A percentile compares a stretch with the other conserved stretches of the same genome.
Conservation (phyloP, 202 grass and related monocot species). For the Zizania palustris region DNA sequence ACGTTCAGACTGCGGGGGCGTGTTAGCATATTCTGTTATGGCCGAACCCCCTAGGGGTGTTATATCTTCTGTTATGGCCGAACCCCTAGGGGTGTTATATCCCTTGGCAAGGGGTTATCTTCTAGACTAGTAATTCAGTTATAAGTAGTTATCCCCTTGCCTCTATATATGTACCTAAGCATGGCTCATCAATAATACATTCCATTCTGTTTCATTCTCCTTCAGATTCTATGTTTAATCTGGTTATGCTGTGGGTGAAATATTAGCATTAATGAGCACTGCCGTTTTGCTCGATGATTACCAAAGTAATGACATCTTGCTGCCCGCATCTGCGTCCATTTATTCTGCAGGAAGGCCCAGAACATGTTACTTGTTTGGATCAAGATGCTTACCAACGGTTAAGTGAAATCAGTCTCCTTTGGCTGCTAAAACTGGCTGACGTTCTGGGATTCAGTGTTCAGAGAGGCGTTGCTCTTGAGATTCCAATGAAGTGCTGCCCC, state of each 20-base stretch:
- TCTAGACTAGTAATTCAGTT: too few relatives aligned
- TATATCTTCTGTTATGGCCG: too few relatives aligned
- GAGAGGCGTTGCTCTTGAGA: neutral
- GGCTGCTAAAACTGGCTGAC: neutral
- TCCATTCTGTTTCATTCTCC: too few relatives aligned
- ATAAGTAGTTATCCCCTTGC: too few relatives aligned
- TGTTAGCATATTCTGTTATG: too few relatives aligned
- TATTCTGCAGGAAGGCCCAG: neutral
- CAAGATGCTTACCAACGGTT: neutral
- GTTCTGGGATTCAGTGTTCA: neutral
- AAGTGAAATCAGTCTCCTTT: constrained; percentile 1
- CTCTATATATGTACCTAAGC: too few relatives aligned
- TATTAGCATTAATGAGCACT: neutral
- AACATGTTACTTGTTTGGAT: neutral
- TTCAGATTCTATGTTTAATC: neutral
- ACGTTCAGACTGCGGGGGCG: too few relatives aligned
- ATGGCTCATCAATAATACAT: too few relatives aligned
- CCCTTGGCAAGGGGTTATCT: too few relatives aligned
- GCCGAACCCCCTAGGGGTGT: too few relatives aligned
- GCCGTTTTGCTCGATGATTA: neutral
- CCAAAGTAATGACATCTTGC: neutral
- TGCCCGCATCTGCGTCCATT: neutral
- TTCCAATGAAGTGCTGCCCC: neutral
- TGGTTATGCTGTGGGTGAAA: neutral
- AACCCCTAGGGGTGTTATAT: too few relatives aligned